phyloP scores from a whole-genome alignment of 805 yeast genomes.

The Suhomyces vadensis region DNA sequence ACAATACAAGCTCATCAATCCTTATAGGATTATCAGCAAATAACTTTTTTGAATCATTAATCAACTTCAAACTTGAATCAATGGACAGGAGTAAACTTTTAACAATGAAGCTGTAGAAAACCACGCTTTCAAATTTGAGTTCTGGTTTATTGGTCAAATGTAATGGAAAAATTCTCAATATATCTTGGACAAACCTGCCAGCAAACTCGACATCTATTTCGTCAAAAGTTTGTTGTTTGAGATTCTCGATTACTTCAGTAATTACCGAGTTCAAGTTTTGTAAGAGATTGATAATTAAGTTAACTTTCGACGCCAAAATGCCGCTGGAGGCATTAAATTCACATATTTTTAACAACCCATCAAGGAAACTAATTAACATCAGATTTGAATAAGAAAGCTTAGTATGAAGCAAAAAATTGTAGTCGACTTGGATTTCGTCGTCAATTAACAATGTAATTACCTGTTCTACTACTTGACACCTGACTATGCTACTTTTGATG shows the following conservation, averaged over 20 bases:
- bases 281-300: not conserved
- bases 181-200: not conserved
- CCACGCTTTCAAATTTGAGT: not conserved
- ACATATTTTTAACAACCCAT: not conserved
- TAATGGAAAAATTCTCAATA: not conserved
- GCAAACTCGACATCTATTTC: not conserved
- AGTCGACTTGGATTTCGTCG: too few species aligned
- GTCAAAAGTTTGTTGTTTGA: not conserved
- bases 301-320: not conserved
- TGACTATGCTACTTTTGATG: conserved; percentile 1
- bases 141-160: not conserved
- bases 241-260: not conserved
- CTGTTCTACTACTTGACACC: not conserved
- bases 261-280: not conserved
- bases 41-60: not conserved
- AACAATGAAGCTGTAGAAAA: not conserved
- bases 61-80: not conserved
- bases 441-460: not conserved
- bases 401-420: not conserved
- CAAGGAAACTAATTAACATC: not conserved
- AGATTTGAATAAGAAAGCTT: not conserved
- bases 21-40: not conserved
- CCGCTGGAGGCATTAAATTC: not conserved
- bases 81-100: not conserved
- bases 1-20: too few species aligned